Evolutionary conservation across 208 protist genomes (phyloP), one percentile per base, ranked within the genome.

Genomic region (Jaenimonas drosophilae): DNA sequence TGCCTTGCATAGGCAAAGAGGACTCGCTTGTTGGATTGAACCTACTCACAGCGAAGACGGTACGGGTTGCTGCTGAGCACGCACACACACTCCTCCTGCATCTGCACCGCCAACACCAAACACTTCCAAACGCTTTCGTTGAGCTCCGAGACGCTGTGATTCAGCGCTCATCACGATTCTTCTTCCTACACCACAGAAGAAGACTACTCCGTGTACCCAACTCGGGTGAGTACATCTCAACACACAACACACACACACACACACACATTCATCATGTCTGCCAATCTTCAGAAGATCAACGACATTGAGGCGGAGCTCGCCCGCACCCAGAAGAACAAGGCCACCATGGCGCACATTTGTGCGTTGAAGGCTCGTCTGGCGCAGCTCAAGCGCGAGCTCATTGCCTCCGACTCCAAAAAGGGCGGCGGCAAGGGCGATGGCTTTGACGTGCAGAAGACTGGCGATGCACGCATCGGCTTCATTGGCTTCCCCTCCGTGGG

Each of bases 251-350:
- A n/a, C n/a, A n/a, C 38, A n/a, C 12, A 21, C 14, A 21, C 12
- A 20, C 20, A 29, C 4, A 29, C 0, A 19, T 0, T 4, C 20
- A 54, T 24, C 7, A 82, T 82, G 68, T 81, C 77, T 19, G 36
- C 36, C 17, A 80, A 74, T 29, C 37, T 92, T 26, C 76, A 86
- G 59, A 92, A 92, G 73, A 98, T 98, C 44, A 90, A 85, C 49
- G 92, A 97, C 55, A 97, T 98, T 29, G 95, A 98, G 88, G 92
- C 89, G 40, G 95, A 98, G 90, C 96, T 98, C 49, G 88, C 83
- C 44, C 73, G 94, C 37, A 98, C 96, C 28, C 97, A 98, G 80
- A 97, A 97, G 76, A 99, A 98, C 74, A 99, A 99, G 76, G 96
- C 96, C 31, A 99, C 96, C 23, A 84, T 87, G 63, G 76, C 81